A percentile compares a stretch with the other conserved stretches of the same genome.
Evolutionary conservation across 2,329 filamentous ascomycete species (phyloP).

Genomic region (Botryosphaeria dothidea): DNA sequence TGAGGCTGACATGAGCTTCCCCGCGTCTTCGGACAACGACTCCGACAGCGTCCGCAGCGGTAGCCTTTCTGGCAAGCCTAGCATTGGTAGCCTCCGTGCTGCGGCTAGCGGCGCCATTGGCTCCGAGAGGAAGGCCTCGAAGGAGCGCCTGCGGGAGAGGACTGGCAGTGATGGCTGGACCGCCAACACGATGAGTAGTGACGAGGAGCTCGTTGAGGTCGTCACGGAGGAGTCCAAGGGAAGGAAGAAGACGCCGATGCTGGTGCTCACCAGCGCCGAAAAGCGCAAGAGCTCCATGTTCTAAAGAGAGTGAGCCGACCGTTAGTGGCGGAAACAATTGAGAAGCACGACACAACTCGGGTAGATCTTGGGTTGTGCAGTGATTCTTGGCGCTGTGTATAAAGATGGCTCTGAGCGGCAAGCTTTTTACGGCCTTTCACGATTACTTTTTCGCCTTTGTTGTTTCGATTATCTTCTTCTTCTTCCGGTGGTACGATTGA

Average conservation of each 20-base stretch:
- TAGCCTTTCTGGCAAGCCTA: slow-evolving; percentile 75
- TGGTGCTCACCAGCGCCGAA: slow-evolving; percentile 84
- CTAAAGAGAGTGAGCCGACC: slow-evolving; percentile 41
- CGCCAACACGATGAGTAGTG: slow-evolving; percentile 66
- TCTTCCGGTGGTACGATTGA: slow-evolving; percentile 1
- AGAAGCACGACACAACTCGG: slow-evolving; percentile 21
- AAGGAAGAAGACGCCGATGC: slow-evolving; percentile 80
- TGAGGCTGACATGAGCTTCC: slow-evolving; percentile 71
- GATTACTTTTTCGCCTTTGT: slow-evolving; percentile 32
- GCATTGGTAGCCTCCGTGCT: slow-evolving; percentile 73
- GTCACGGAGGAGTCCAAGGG: slow-evolving; percentile 57
- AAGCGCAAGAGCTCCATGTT: slow-evolving; percentile 78
- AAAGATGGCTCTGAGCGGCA: slow-evolving; percentile 30
- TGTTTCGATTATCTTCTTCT: slow-evolving; percentile 21
- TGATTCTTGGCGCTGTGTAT: slow-evolving; percentile 35
- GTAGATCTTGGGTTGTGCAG: slow-evolving; percentile 23
- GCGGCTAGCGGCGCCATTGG: slow-evolving; percentile 83
- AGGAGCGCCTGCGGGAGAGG: slow-evolving; percentile 39
- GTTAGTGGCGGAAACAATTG: slow-evolving; percentile 22
- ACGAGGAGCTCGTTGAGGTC: slow-evolving; percentile 58
- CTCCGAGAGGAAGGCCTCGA: slow-evolving; percentile 70
- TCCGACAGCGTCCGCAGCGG: slow-evolving; percentile 68
- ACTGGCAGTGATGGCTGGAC: slow-evolving; percentile 44
- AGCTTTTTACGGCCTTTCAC: slow-evolving; percentile 38
- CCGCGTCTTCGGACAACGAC: slow-evolving; percentile 67